Evolutionary conservation across 1,139 yeast genomes (phyloP).

Genomic region (Arxiozyma heterogenica): DNA sequence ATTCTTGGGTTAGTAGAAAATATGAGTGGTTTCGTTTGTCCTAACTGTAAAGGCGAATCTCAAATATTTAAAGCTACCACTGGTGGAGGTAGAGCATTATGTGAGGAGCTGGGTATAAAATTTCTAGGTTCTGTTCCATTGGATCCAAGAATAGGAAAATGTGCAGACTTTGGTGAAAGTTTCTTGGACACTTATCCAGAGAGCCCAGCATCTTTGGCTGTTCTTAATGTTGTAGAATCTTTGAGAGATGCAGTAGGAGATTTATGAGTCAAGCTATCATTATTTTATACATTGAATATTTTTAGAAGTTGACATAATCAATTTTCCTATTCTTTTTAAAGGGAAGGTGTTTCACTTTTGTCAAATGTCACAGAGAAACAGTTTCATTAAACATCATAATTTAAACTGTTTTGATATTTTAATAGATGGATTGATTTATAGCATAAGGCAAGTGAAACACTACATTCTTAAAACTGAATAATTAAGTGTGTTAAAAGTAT

Average conservation of each 20-base stretch:
- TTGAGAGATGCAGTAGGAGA: conserved; percentile 33
- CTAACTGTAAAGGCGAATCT: conserved; percentile 82
- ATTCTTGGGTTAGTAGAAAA: conserved; percentile 89
- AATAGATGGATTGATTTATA: no score
- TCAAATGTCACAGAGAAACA: no score
- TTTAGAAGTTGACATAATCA: no score
- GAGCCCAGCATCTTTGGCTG: conserved; percentile 86
- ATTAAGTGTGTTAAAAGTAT: no score
- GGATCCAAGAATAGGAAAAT: conserved; percentile 86
- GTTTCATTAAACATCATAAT: no score
- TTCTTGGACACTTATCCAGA: conserved; percentile 80
- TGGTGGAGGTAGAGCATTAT: conserved; percentile 85
- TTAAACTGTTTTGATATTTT: no score
- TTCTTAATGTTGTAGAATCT: conserved; percentile 68
- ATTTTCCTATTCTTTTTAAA: no score
- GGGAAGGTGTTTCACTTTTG: no score
- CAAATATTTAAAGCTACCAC: conserved; percentile 91
- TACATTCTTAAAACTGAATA: no score
- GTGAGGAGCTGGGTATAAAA: conserved; percentile 66
- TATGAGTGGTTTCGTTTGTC: conserved; percentile 98
- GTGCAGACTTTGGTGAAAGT: conserved; percentile 84
- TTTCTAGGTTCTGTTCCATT: conserved; percentile 89
- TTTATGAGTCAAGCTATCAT: conserved; percentile 6
- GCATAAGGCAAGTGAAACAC: no score
- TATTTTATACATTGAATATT: no score